Conservation (phyloP, 2,329 filamentous ascomycete species). For the Aquanectria penicillioides region DNA sequence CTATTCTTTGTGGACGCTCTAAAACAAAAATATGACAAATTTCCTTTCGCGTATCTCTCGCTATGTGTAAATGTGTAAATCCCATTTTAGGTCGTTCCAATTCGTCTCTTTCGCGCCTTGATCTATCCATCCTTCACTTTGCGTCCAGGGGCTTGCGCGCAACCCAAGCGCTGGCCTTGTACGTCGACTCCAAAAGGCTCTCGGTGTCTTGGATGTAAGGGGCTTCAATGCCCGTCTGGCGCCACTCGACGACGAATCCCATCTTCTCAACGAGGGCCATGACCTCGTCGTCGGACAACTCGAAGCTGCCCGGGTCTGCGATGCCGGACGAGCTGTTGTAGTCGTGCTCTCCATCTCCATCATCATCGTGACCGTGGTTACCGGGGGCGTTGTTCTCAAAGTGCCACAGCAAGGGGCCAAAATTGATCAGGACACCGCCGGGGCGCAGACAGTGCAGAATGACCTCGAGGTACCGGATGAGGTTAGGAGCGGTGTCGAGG, state of each 20-base stretch:
- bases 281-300: slow-evolving; percentile 91
- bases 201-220: slow-evolving; percentile 88
- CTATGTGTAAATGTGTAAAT: neutral
- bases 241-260: slow-evolving; percentile 79
- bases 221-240: slow-evolving; percentile 68
- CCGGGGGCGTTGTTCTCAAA: slow-evolving; percentile 80
- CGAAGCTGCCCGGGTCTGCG: slow-evolving; percentile 88
- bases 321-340: slow-evolving; percentile 71
- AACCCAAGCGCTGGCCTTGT: slow-evolving; percentile 85
- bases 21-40: slow-evolving; percentile 1
- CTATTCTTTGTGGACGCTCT: slow-evolving; percentile 24
- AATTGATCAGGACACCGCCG: slow-evolving; percentile 86
- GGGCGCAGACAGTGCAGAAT: slow-evolving; percentile 80
- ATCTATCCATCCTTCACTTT: neutral
- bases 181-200: slow-evolving; percentile 88
- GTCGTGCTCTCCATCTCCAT: slow-evolving; percentile 61
- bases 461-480: slow-evolving; percentile 89
- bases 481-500: slow-evolving; percentile 94
- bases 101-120: neutral
- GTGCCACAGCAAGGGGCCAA: slow-evolving; percentile 94
- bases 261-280: slow-evolving; percentile 76
- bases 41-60: neutral
- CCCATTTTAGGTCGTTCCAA: neutral
- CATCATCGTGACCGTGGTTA: slow-evolving; percentile 62
- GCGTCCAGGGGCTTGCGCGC: slow-evolving; percentile 72